Percentiles rank a stretch among this genome's conserved stretches.
phyloP scores from a whole-genome alignment of 2,329 filamentous ascomycete genomes.

The Ceratocystis smalleyi region DNA sequence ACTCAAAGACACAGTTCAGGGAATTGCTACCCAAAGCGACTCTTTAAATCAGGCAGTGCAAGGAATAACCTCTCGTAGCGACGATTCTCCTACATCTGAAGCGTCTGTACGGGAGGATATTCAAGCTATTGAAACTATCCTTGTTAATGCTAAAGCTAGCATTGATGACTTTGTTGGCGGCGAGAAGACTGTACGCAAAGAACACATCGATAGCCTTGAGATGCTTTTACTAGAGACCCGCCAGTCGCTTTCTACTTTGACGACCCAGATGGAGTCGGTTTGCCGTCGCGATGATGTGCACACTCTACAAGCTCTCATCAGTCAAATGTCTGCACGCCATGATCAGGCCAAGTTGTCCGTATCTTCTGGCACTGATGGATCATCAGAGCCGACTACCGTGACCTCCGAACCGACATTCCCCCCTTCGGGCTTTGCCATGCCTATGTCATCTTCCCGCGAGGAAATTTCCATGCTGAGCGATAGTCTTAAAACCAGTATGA shows the following conservation, averaged over 20 bases:
- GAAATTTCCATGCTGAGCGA: slow-evolving; percentile 15
- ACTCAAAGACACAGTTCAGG: slow-evolving; percentile 35
- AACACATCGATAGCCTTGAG: slow-evolving; percentile 52
- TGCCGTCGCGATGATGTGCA: slow-evolving; percentile 67
- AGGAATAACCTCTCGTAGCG: slow-evolving; percentile 25
- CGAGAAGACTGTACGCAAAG: slow-evolving; percentile 52
- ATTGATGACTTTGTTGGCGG: slow-evolving; percentile 66
- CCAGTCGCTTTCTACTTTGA: slow-evolving; percentile 52
- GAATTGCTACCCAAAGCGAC: slow-evolving; percentile 27
- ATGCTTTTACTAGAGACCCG: slow-evolving; percentile 54
- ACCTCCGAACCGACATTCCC: slow-evolving; percentile 1
- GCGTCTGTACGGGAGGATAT: slow-evolving; percentile 53
- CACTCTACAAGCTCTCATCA: slow-evolving; percentile 60
- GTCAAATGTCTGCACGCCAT: slow-evolving; percentile 58
- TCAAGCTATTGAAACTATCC: slow-evolving; percentile 75
- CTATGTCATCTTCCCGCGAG: slow-evolving; percentile 10
- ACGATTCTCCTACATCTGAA: slow-evolving; percentile 16
- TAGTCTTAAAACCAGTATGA: slow-evolving; percentile 17
- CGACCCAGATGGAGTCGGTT: slow-evolving; percentile 50
- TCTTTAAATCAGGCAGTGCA: slow-evolving; percentile 35
- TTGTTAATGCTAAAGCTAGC: slow-evolving; percentile 76
- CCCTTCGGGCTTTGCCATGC: slow-evolving; percentile 10
- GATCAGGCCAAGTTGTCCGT: slow-evolving; percentile 54
- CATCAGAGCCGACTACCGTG: background rate
- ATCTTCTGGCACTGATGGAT: background rate